Conservation (phyloP, 257 asterid species). For the Lantana camara region DNA sequence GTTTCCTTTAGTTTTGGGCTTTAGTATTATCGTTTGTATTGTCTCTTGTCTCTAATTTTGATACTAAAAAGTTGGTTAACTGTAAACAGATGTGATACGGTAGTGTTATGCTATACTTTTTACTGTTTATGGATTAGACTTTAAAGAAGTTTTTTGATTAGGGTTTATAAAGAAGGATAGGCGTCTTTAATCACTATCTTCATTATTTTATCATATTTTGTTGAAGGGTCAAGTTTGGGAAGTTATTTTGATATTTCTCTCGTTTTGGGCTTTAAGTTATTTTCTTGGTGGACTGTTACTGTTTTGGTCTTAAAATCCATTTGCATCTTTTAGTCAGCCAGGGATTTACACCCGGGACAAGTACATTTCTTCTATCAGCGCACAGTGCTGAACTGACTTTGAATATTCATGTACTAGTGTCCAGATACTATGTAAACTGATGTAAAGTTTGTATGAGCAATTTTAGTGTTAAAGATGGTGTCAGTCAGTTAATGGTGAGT, state of each 20-base stretch:
- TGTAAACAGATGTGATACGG: conserved; percentile 7
- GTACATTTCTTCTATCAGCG: conserved; percentile 4
- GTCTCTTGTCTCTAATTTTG: conserved; percentile 13
- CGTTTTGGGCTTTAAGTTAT: conserved; percentile 11
- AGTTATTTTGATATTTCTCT: conserved; percentile 2
- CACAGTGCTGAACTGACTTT: background rate
- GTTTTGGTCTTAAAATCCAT: conserved; percentile 16
- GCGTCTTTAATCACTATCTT: background rate
- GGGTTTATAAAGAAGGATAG: conserved; percentile 33
- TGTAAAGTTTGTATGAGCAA: background rate
- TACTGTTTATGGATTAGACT: conserved; percentile 34
- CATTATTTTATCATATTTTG: conserved; percentile 10
- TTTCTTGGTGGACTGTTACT: conserved; percentile 12
- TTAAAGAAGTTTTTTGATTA: conserved; percentile 27
- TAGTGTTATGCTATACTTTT: conserved; percentile 25
- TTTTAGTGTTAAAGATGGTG: conserved; percentile 12
- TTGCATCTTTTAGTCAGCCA: conserved; percentile 2
- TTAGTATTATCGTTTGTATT: conserved; percentile 19
- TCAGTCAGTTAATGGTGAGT: conserved; percentile 2
- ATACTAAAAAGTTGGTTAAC: conserved; percentile 15
- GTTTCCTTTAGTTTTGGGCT: conserved; percentile 13
- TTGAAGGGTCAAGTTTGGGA: conserved; percentile 16
- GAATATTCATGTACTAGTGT: conserved; percentile 15
- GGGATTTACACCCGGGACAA: background rate
- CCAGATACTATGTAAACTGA: conserved; percentile 15